A percentile compares a stretch with the other conserved stretches of the same genome.
Evolutionary conservation across 345 rosid species (phyloP).

Genomic region (Sonneratia alba): DNA sequence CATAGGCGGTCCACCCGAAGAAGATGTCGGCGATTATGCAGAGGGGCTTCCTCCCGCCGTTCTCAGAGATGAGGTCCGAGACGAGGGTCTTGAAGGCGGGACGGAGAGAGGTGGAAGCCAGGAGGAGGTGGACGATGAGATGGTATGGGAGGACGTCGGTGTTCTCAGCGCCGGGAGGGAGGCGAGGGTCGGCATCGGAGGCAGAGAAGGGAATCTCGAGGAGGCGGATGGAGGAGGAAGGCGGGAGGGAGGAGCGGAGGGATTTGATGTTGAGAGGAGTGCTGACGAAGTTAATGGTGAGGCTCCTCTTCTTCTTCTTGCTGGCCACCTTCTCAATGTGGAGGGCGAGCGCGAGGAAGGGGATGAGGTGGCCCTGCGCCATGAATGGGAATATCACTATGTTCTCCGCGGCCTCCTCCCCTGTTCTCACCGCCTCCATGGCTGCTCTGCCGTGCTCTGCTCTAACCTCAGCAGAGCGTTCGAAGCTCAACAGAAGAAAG

Average conservation of each 20-base stretch:
- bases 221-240: conserved; percentile 39
- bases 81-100: conserved; percentile 33
- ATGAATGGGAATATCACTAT: conserved; percentile 70
- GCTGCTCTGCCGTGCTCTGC: background rate
- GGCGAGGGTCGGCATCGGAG: conserved; percentile 39
- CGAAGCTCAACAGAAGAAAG: background rate
- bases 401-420: conserved; percentile 12
- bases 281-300: conserved; percentile 32
- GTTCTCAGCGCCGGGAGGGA: conserved; percentile 62
- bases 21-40: conserved; percentile 44
- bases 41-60: conserved; percentile 18
- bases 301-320: conserved; percentile 5
- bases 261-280: conserved; percentile 55
- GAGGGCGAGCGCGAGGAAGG: conserved; percentile 59
- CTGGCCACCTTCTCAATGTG: conserved; percentile 24
- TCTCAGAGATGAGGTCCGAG: conserved; percentile 7
- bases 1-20: conserved; percentile 54
- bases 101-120: conserved; percentile 44
- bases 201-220: conserved; percentile 51
- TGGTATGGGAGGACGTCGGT: conserved; percentile 57
- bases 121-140: conserved; percentile 37
- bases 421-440: conserved; percentile 1
- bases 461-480: background rate
- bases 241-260: conserved; percentile 41
- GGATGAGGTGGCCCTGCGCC: conserved; percentile 78